phyloP scores from a whole-genome alignment of 1,284 basidiomycete species.

The Earliella scabrosa region DNA sequence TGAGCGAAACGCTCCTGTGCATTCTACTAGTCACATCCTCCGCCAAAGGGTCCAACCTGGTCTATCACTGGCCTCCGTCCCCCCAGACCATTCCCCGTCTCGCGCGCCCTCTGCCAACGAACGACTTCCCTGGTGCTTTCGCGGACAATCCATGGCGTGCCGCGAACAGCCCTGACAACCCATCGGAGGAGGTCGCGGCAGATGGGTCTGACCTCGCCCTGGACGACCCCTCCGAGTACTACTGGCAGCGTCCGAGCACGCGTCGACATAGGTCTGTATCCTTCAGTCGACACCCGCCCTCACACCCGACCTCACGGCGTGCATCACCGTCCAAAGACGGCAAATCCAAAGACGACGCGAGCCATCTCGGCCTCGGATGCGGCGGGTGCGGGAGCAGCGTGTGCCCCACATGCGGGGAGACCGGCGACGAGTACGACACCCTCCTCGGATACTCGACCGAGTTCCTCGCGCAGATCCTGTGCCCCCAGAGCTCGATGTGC shows the following conservation, averaged over 20 bases:
- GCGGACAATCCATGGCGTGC: conserved; percentile 75
- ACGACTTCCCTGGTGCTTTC: conserved; percentile 49
- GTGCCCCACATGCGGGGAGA: conserved; percentile 24
- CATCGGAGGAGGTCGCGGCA: conserved; percentile 17
- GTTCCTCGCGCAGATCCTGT: conserved; percentile 83
- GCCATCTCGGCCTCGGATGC: not conserved
- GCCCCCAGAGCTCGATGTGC: conserved; percentile 80
- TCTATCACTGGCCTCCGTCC: conserved; percentile 76
- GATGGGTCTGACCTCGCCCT: conserved; percentile 6
- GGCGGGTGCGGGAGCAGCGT: not conserved
- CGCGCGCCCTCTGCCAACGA: conserved; percentile 59
- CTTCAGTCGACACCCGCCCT: conserved; percentile 30
- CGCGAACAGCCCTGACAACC: conserved; percentile 45
- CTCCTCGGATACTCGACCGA: conserved; percentile 83
- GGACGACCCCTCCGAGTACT: conserved; percentile 31
- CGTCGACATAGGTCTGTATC: conserved; percentile 34
- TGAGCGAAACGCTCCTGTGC: conserved; percentile 66
- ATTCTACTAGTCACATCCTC: conserved; percentile 78
- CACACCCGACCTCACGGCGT: conserved; percentile 34
- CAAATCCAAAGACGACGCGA: conserved; percentile 19
- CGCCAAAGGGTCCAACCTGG: conserved; percentile 71
- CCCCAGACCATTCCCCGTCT: conserved; percentile 62
- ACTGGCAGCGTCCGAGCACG: conserved; percentile 37
- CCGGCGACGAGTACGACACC: conserved; percentile 56
- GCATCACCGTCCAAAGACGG: conserved; percentile 35